Base-by-base conservation (phyloP, 805 yeast species). In the Danielozyma ontarioensis region DNA sequence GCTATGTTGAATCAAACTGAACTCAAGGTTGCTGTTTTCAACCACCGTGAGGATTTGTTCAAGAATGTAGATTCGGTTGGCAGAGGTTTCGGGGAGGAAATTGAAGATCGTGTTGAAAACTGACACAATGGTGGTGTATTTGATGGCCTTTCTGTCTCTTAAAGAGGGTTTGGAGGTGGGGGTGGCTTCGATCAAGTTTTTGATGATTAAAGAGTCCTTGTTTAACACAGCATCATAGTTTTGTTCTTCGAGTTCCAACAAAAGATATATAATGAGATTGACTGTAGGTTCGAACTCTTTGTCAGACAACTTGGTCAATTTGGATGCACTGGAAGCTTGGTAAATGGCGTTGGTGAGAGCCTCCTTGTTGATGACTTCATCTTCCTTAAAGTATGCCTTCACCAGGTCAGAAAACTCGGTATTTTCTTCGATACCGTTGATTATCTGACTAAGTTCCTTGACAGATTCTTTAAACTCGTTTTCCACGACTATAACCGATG, bases 201-300 rank as follows among this genome's bases (percentile, higher is more conserved):
- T 35, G 28, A 59, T 40, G 31, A 63, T 44, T 19, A 37, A 36
- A 12, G 51, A 45, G 32, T 57, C 61, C 28, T 41, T 31, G 29
- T 35, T 33, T 35, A 61, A 51, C 13, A 54, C 57, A 12, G 40
- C 37, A 28, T 50, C 55, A 25, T 49, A 26, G 15, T 44, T 22
- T 23, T 46, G 40, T n/a, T 46, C 52, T 34, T 58, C 48, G 25
- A 64, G 53, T 38, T 60, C 54, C 17, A 44, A 43, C 34, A 62
- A 50, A 27, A 67, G 53, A 44, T 63, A 59, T 21, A 58, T 47
- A 37, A 62, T 48, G 45, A 67, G 56, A 44, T 66, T 62, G 52
- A 64, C 62, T n/a, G 70, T 52, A 16, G 71, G 64, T 50, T 67
- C 72, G 34, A 67, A 67, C 35, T 65, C 72, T 39, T 57, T 64